phyloP scores from a whole-genome alignment of 83 land plant species.

The Picea abies region DNA sequence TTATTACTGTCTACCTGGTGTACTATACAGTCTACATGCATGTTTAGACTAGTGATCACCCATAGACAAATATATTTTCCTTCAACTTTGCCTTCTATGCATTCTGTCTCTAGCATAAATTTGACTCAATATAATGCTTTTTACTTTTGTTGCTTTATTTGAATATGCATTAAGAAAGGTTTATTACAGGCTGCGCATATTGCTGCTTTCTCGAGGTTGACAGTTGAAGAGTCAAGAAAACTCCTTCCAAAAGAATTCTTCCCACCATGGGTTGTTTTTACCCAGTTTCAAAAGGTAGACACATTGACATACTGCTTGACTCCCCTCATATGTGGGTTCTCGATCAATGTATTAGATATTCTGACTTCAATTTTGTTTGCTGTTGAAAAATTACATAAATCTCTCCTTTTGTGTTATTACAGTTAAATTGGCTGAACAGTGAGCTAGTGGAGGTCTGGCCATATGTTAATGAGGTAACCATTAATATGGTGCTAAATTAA shows the following conservation, averaged over 20 bases:
- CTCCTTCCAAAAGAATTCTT: constrained; percentile 42
- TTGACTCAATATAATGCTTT: not conserved
- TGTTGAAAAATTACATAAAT: constrained; percentile 7
- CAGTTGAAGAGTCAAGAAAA: constrained; percentile 54
- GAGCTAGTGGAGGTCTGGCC: constrained; percentile 79
- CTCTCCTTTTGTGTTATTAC: constrained; percentile 20
- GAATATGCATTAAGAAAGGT: not conserved
- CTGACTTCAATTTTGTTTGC: not conserved
- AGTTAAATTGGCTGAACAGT: constrained; percentile 78
- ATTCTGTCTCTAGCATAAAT: not conserved
- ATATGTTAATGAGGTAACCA: constrained; percentile 64
- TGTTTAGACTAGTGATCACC: not conserved
- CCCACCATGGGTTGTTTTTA: constrained; percentile 75
- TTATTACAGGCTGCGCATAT: constrained; percentile 43
- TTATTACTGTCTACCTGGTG: not conserved
- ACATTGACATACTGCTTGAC: not conserved
- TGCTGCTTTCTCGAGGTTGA: constrained; percentile 60
- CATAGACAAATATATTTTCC: not conserved
- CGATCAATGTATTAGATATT: not conserved
- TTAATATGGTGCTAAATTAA: not conserved
- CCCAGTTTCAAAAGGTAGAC: constrained; percentile 60
- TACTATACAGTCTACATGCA: not conserved
- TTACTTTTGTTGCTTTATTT: not conserved
- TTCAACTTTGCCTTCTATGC: not conserved
- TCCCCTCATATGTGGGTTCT: not conserved